Conservation (phyloP, 2,329 filamentous ascomycete genomes). For the Calonectria pseudoturangicola region DNA sequence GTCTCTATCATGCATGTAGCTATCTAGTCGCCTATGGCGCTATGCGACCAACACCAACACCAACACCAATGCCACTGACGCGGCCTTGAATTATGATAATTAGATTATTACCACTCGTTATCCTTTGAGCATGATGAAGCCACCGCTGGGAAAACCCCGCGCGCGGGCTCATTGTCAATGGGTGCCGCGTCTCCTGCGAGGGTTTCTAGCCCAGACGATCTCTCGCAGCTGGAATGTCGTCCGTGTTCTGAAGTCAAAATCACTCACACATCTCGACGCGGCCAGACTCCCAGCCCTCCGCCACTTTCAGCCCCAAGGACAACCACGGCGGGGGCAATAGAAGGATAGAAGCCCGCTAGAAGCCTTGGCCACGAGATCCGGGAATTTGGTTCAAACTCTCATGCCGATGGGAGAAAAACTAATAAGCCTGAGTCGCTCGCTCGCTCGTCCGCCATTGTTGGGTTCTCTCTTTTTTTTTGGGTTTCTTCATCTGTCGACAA, state of each 20-base stretch:
- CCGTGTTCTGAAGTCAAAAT: constrained; percentile 40
- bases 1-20: background rate
- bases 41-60: background rate
- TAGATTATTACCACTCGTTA: constrained; percentile 4
- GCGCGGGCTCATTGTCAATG: constrained; percentile 26
- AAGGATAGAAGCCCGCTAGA: constrained; percentile 43
- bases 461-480: background rate
- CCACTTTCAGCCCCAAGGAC: constrained; percentile 50
- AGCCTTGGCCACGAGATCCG: constrained; percentile 43
- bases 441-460: background rate
- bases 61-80: background rate
- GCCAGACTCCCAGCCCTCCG: constrained; percentile 55
- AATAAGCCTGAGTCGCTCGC: constrained; percentile 33
- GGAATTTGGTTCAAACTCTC: constrained; percentile 48
- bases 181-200: background rate
- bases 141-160: constrained; percentile 14
- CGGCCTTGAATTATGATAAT: background rate
- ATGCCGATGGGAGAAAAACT: constrained; percentile 37
- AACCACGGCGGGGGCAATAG: constrained; percentile 42
- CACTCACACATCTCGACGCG: constrained; percentile 45
- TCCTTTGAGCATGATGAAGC: constrained; percentile 26
- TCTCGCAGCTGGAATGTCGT: constrained; percentile 51
- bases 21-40: background rate
- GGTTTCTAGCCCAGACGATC: constrained; percentile 5
- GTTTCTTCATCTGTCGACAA: constrained; percentile 19